Evolutionary conservation across 345 rosid genomes (phyloP), one percentile per base, ranked within the genome.

Genomic region (Pugionium cornutum): DNA sequence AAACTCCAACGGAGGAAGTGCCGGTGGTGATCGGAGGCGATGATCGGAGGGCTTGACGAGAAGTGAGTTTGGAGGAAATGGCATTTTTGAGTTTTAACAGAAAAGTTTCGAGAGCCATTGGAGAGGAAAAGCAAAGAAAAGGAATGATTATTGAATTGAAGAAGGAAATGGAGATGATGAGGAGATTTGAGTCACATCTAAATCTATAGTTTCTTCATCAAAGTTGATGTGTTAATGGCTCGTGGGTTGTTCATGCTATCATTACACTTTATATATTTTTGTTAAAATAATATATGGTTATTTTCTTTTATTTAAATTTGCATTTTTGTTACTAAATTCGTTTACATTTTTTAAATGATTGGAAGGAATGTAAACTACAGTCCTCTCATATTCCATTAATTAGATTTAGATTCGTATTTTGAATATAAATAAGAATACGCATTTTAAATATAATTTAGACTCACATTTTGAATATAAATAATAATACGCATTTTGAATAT

Each of bases 71-170:
- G 49, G 77, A 76, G 51, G 91, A 74, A n/a, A 88, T 77, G 4
- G 86, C 83, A 9, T 85, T 48, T 75, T 85, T 90, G 18, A 91
- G 91, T 73, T 85, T 90, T 11, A 84, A 36, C 3, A 94, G 69
- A 81, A 87, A 86, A 46, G 96, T 84, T 69, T 94, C 97, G 47
- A 94, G 94, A 76, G 97, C 95, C 99, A 91, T 90, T 47, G 48
- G 28, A 63, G 56, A 36, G 61, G 33, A 7, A 48, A 50, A n/a
- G 70, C 3, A 26, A 70, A 45, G 56, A 36, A 32, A 55, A 39
- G 10, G 8, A 3, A 58, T 65, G 43, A 61, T 57, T 42, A 56
- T 67, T 48, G 75, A 64, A 43, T 41, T 49, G 50, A 58, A 62
- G 32, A n/a, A 49, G 64, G 7, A 6, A 28, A 35, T 56, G 58